phyloP scores from a whole-genome alignment of 2,329 filamentous ascomycete genomes.

The Ophiostoma tasmaniense region DNA sequence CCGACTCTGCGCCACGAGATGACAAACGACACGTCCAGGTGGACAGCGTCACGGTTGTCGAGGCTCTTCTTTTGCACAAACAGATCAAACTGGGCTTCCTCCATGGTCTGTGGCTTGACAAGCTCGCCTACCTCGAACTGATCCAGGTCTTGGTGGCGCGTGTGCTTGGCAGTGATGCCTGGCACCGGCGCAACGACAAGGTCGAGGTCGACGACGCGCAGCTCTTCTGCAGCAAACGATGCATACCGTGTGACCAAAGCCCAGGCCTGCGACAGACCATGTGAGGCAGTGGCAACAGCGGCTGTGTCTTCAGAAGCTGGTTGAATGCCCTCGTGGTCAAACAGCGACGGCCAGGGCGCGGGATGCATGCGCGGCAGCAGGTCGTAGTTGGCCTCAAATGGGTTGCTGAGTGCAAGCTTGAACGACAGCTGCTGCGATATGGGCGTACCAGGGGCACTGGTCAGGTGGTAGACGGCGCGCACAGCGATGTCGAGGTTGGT shows the following conservation, averaged over 20 bases:
- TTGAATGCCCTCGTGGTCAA: constrained; percentile 48
- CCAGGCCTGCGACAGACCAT: constrained; percentile 74
- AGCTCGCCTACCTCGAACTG: constrained; percentile 19
- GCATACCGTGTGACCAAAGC: constrained; percentile 62
- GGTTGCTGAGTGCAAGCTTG: constrained; percentile 64
- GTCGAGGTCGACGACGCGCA: constrained; percentile 55
- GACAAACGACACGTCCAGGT: constrained; percentile 64
- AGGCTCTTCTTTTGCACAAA: constrained; percentile 67
- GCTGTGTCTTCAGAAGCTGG: neutral
- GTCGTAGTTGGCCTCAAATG: constrained; percentile 89
- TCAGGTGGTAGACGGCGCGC: constrained; percentile 67
- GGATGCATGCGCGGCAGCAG: constrained; percentile 70
- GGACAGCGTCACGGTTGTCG: constrained; percentile 70
- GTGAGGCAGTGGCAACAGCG: constrained; percentile 23
- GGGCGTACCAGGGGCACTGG: constrained; percentile 70
- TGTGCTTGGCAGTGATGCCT: constrained; percentile 51
- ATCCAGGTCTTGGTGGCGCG: constrained; percentile 30
- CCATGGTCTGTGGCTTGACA: constrained; percentile 59
- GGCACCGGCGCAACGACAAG: constrained; percentile 41
- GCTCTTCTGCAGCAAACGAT: constrained; percentile 67
- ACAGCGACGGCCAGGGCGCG: constrained; percentile 81
- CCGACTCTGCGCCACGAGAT: constrained; percentile 65
- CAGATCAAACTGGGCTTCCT: constrained; percentile 64
- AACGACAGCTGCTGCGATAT: constrained; percentile 65
- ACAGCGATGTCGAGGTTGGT: constrained; percentile 60